Conservation (phyloP, 2,329 filamentous ascomycete species). For the Dactylellina cionopaga region DNA sequence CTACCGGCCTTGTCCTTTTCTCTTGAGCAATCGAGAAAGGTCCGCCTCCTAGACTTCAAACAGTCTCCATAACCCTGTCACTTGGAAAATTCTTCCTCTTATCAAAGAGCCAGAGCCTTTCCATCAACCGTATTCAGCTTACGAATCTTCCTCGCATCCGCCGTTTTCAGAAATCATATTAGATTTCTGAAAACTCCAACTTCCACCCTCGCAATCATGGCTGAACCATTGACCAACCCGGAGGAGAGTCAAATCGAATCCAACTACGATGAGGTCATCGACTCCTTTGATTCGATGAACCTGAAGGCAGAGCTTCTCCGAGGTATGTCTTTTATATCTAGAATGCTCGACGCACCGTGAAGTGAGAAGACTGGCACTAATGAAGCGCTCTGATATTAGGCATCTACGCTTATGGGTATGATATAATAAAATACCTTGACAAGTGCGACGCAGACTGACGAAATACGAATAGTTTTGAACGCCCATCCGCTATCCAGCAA, state of each 20-base stretch:
- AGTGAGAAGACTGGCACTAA: background rate
- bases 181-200: constrained; percentile 36
- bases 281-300: constrained; percentile 98
- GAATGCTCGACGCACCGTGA: background rate
- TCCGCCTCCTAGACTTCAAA: constrained; percentile 34
- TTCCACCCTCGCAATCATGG: constrained; percentile 46
- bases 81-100: constrained; percentile 12
- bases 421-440: background rate
- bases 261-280: constrained; percentile 99
- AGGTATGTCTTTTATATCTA: constrained; percentile 67
- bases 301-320: constrained; percentile 97
- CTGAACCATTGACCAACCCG: constrained; percentile 16
- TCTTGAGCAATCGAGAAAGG: constrained; percentile 53
- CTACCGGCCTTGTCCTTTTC: constrained; percentile 50
- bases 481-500: constrained; percentile 99
- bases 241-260: constrained; percentile 95
- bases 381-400: constrained; percentile 64
- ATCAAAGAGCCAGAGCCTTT: too few species aligned
- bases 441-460: constrained; percentile 41
- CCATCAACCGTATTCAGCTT: too few species aligned
- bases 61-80: constrained; percentile 15
- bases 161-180: constrained; percentile 37
- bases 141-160: background rate
- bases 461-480: constrained; percentile 78
- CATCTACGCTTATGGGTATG: constrained; percentile 88